These are phyloP conservation scores for Rhizopus arrhizus DNA, from an alignment of 371 early-diverging fungal genomes.

Conservation along the genomic window DNA sequence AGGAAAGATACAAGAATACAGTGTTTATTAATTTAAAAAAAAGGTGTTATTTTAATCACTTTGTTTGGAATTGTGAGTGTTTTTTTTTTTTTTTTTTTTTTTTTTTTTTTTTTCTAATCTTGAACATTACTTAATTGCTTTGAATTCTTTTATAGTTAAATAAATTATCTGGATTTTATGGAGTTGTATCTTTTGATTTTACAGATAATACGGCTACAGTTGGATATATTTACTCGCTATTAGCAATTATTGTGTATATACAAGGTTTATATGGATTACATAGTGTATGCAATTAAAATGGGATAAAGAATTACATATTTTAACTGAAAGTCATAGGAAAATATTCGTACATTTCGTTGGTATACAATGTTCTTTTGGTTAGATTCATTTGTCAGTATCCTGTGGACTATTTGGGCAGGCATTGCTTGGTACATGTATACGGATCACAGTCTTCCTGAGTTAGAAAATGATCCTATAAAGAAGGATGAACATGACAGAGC, in stretches of 20 bases:
- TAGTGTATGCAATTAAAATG: neutral
- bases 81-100: neutral
- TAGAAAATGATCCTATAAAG: slow-evolving; percentile 30
- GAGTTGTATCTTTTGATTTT: slow-evolving; percentile 29
- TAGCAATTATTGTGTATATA: slow-evolving; percentile 23
- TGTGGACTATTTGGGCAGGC: slow-evolving; percentile 38
- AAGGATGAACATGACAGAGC: slow-evolving; percentile 30
- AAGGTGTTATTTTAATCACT: slow-evolving; percentile 30
- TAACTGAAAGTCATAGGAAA: slow-evolving; percentile 22
- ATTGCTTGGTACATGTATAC: slow-evolving; percentile 52
- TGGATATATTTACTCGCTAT: slow-evolving; percentile 28
- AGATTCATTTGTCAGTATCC: slow-evolving; percentile 38
- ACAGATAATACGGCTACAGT: slow-evolving; percentile 15
- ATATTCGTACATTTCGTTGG: slow-evolving; percentile 35
- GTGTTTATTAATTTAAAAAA: neutral
- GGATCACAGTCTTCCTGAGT: slow-evolving; percentile 48
- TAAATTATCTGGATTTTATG: slow-evolving; percentile 37
- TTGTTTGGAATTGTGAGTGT: slow-evolving; percentile 28
- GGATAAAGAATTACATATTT: neutral
- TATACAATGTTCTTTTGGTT: slow-evolving; percentile 49
- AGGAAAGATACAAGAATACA: neutral
- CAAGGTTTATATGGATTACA: slow-evolving; percentile 24
- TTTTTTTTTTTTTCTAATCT: neutral
- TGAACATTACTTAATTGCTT: too few relatives aligned
- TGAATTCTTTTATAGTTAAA: slow-evolving; percentile 22